Percentiles rank a stretch among this genome's conserved stretches.
Evolutionary conservation across 2,329 filamentous ascomycete species (phyloP).

Genomic region (Pyrenophora tritici-repentis): DNA sequence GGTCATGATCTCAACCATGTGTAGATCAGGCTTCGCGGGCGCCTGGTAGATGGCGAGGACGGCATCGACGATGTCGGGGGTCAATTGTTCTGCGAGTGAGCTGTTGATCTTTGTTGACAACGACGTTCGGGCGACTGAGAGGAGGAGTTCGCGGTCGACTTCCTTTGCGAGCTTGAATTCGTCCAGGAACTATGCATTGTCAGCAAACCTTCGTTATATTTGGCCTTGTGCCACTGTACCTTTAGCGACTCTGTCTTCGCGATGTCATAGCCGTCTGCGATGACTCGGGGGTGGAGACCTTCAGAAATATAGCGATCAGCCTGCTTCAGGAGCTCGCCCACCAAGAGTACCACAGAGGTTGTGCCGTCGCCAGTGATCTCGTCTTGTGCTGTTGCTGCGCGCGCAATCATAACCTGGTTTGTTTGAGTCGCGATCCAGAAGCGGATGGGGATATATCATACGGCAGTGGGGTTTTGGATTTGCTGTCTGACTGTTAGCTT

Average conservation of each 20-base stretch:
- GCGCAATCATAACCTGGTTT: constrained; percentile 67
- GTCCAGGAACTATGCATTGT: constrained; percentile 75
- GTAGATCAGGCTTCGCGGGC: constrained; percentile 89
- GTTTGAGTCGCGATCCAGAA: constrained; percentile 8
- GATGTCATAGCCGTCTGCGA: constrained; percentile 97
- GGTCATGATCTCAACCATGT: constrained; percentile 99
- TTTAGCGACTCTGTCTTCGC: constrained; percentile 92
- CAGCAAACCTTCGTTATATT: constrained; percentile 3
- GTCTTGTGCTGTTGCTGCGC: constrained; percentile 93
- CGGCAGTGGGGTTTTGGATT: constrained; percentile 98
- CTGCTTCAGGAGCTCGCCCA: constrained; percentile 97
- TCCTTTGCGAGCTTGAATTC: constrained; percentile 86
- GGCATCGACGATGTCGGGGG: constrained; percentile 92
- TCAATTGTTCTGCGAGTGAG: constrained; percentile 86
- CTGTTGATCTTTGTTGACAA: constrained; percentile 94
- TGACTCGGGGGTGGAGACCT: constrained; percentile 93
- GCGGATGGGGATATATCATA: constrained; percentile 47
- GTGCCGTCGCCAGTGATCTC: constrained; percentile 98
- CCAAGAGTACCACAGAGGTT: constrained; percentile 91
- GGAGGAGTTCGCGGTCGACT: constrained; percentile 89
- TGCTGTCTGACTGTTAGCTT: constrained; percentile 57
- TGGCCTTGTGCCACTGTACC: constrained; percentile 52
- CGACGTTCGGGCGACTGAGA: constrained; percentile 91
- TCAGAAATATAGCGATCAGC: constrained; percentile 95
- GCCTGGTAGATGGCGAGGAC: constrained; percentile 92